Evolutionary conservation across 2,329 filamentous ascomycete genomes (phyloP).

Genomic region (Cladosporium velox): DNA sequence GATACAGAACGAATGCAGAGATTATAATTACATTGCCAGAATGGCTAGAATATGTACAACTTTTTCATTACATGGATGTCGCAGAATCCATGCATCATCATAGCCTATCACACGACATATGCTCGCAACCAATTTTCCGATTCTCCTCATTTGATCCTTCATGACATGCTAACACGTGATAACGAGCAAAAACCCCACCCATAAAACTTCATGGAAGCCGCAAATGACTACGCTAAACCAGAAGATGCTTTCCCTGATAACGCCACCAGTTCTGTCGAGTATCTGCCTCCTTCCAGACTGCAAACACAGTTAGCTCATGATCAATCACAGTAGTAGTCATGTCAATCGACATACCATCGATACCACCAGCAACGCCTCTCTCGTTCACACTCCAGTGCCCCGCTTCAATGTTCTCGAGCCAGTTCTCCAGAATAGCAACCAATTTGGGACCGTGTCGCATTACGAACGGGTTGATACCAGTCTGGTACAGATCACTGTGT

Average conservation of each 20-base stretch:
- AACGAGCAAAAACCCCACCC: background rate
- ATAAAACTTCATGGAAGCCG: background rate
- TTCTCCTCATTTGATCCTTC: background rate
- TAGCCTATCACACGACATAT: background rate
- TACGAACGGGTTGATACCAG: slow-evolving; percentile 38
- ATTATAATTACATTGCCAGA: slow-evolving; percentile 9
- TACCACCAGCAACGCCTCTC: slow-evolving; percentile 35
- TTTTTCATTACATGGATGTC: slow-evolving; percentile 8
- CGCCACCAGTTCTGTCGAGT: slow-evolving; percentile 38
- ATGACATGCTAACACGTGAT: background rate
- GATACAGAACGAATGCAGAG: background rate
- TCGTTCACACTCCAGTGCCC: slow-evolving; percentile 38
- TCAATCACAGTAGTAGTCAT: background rate
- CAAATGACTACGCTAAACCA: slow-evolving; percentile 23
- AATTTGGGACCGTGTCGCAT: slow-evolving; percentile 39
- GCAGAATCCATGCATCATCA: background rate
- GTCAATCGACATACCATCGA: slow-evolving; percentile 26
- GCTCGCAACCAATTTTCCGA: background rate
- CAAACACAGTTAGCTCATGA: background rate
- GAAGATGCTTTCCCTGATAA: slow-evolving; percentile 34
- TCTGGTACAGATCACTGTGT: slow-evolving; percentile 38
- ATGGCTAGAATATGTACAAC: slow-evolving; percentile 1
- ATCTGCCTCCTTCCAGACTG: slow-evolving; percentile 36
- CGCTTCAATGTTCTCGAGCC: slow-evolving; percentile 35
- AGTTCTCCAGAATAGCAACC: slow-evolving; percentile 37